phyloP scores from a whole-genome alignment of 805 yeast genomes.

The Teunomyces cretensis region DNA sequence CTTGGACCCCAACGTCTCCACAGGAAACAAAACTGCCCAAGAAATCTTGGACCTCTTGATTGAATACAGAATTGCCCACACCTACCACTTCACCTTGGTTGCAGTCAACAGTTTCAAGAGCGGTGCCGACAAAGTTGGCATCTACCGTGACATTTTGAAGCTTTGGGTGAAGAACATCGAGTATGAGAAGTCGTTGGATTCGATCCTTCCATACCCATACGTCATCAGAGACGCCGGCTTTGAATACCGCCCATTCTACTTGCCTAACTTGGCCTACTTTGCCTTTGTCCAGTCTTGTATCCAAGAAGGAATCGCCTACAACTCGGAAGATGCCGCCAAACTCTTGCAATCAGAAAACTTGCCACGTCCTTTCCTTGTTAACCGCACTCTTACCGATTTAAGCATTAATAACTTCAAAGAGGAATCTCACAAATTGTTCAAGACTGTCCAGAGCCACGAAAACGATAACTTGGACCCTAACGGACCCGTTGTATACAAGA shows the following conservation, averaged over 20 bases:
- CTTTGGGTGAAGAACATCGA: constrained; percentile 37
- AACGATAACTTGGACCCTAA: constrained; percentile 35
- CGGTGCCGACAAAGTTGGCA: constrained; percentile 10
- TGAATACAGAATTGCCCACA: constrained; percentile 33
- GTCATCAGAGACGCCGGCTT: constrained; percentile 8
- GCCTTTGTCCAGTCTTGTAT: constrained; percentile 33
- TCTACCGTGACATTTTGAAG: constrained; percentile 25
- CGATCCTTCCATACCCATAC: constrained; percentile 5
- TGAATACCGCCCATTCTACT: constrained; percentile 14
- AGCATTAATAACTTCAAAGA: constrained; percentile 9
- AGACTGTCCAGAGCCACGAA: constrained; percentile 9
- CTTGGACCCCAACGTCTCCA: constrained; percentile 10
- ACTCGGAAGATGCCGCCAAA: constrained; percentile 23
- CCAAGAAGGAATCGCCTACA: constrained; percentile 20
- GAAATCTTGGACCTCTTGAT: constrained; percentile 28
- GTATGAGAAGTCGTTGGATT: constrained; percentile 14
- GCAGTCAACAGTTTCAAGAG: constrained; percentile 19
- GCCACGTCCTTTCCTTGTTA: constrained; percentile 19
- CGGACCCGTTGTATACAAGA: constrained; percentile 19
- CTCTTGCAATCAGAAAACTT: constrained; percentile 26
- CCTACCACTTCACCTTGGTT: constrained; percentile 26
- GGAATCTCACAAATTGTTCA: constrained; percentile 6
- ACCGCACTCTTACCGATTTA: constrained; percentile 16
- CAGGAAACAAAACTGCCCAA: constrained; percentile 11
- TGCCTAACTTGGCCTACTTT: constrained; percentile 31